These are phyloP conservation scores for Dactylorhiza incarnata DNA, from an alignment of 106 monocot species.

Conservation along the genomic window DNA sequence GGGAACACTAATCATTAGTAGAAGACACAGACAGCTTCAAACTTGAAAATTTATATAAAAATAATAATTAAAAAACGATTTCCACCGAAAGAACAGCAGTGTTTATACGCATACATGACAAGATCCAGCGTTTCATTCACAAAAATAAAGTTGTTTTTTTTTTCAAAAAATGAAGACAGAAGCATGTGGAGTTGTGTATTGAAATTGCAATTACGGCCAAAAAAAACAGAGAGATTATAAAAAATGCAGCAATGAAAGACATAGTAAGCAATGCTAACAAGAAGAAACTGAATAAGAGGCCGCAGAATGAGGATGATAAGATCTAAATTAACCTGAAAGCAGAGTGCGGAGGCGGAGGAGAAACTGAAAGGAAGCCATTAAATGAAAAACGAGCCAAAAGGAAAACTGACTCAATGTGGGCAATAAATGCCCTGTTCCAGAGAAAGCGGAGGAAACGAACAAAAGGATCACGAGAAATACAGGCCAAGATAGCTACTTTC, in stretches of 20 bases:
- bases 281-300: neutral
- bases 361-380: neutral
- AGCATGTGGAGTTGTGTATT: neutral
- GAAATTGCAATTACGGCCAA: too few species aligned
- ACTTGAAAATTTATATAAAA: neutral
- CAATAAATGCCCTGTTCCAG: conserved; percentile 4
- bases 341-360: too few species aligned
- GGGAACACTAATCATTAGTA: neutral
- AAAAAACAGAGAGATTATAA: neutral
- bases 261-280: neutral
- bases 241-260: neutral
- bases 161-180: neutral
- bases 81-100: neutral
- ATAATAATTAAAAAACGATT: neutral
- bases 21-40: neutral
- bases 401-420: neutral
- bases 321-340: neutral
- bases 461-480: neutral
- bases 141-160: too few species aligned
- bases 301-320: neutral
- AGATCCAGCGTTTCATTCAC: neutral
- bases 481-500: neutral
- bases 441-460: neutral
- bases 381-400: neutral
- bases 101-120: neutral